phyloP scores from a whole-genome alignment of 306 rosid species.

The Ammopiptanthus mongolicus region DNA sequence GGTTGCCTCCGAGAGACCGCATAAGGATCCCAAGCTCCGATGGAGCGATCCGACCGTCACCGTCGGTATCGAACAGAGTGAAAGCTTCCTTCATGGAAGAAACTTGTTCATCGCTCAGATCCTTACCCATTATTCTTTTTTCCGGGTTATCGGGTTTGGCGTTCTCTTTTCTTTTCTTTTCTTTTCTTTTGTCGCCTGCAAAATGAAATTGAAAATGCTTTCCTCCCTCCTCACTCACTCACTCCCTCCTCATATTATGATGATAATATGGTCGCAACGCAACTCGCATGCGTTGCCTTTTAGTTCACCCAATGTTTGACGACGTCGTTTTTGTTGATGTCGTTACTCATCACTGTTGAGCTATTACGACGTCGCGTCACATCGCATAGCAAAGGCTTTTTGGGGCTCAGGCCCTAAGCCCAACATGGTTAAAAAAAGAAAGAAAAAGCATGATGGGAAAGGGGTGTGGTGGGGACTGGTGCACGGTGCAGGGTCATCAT shows the following conservation, averaged over 20 bases:
- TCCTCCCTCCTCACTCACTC: neutral
- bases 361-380: neutral
- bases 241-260: neutral
- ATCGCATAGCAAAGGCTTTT: neutral
- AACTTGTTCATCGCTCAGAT: slow-evolving; percentile 90
- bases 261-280: neutral
- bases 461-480: neutral
- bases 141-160: slow-evolving; percentile 21
- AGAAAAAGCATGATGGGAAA: too few relatives aligned
- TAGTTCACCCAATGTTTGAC: neutral
- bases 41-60: slow-evolving; percentile 88
- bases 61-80: slow-evolving; percentile 84
- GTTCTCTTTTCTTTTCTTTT: neutral
- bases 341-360: neutral
- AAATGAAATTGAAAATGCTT: slow-evolving; percentile 2
- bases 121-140: slow-evolving; percentile 61
- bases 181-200: neutral
- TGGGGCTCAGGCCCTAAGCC: slow-evolving; percentile 16
- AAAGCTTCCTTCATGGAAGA: slow-evolving; percentile 95
- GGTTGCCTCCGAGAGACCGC: slow-evolving; percentile 96
- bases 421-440: neutral
- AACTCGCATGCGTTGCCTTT: neutral
- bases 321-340: slow-evolving; percentile 11
- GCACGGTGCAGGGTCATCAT: neutral
- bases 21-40: slow-evolving; percentile 97